A percentile compares a stretch with the other conserved stretches of the same genome.
These are phyloP conservation scores for Calonectria pauciramosa DNA, from an alignment of 2,329 filamentous ascomycete genomes.

Conservation along the genomic window DNA sequence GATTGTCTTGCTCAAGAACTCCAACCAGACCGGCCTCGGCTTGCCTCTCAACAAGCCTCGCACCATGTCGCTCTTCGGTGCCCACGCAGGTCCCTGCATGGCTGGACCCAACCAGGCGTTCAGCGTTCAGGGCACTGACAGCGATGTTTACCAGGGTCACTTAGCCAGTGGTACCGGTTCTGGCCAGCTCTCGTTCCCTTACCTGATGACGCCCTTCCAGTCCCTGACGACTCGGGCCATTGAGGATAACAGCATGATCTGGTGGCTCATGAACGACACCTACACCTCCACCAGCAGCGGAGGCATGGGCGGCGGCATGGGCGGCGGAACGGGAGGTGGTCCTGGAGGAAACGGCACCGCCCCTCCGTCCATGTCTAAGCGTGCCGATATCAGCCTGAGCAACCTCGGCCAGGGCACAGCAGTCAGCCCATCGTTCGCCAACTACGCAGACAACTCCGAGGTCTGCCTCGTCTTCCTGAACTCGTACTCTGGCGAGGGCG, in stretches of 20 bases:
- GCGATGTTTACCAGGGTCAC: slow-evolving; percentile 22
- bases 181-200: slow-evolving; percentile 58
- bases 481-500: slow-evolving; percentile 79
- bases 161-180: slow-evolving; percentile 69
- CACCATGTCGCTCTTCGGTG: slow-evolving; percentile 60
- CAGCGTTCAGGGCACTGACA: background rate
- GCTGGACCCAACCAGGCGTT: background rate
- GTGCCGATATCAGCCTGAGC: background rate
- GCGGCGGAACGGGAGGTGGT: background rate
- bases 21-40: slow-evolving; percentile 54
- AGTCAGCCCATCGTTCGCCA: background rate
- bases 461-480: slow-evolving; percentile 74
- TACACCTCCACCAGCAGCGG: background rate
- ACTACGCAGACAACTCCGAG: slow-evolving; percentile 36
- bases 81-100: slow-evolving; percentile 55
- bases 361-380: background rate
- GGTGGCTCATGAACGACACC: slow-evolving; percentile 1
- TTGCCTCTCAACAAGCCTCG: slow-evolving; percentile 58
- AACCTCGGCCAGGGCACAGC: background rate
- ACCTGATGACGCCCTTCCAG: slow-evolving; percentile 67
- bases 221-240: slow-evolving; percentile 62
- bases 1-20: slow-evolving; percentile 70
- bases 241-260: slow-evolving; percentile 46
- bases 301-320: background rate
- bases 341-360: background rate